A percentile compares a stretch with the other conserved stretches of the same genome.
Conservation (phyloP, 2,329 filamentous ascomycete genomes). For the Aureobasidium uvarum region DNA sequence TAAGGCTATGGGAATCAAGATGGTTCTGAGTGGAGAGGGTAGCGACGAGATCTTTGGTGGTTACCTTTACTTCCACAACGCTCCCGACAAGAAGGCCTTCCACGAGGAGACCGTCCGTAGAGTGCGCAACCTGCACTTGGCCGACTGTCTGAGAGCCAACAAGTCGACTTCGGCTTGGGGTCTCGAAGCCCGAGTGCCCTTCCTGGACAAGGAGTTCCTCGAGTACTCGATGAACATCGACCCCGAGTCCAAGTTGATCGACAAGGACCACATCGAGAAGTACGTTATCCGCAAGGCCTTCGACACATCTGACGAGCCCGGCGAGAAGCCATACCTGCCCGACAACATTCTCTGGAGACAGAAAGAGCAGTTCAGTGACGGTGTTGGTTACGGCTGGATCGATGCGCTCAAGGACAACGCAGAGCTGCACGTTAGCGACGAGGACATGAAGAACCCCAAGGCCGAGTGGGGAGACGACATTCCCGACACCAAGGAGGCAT, state of each 20-base stretch:
- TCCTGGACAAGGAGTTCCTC: constrained; percentile 96
- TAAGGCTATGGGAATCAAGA: constrained; percentile 99
- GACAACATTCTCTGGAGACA: constrained; percentile 96
- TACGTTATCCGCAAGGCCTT: constrained; percentile 98
- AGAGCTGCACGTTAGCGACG: constrained; percentile 83
- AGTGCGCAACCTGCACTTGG: constrained; percentile 92
- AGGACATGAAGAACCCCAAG: constrained; percentile 99
- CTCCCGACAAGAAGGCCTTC: constrained; percentile 87
- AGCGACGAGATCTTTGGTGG: constrained; percentile 98
- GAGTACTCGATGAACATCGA: constrained; percentile 92
- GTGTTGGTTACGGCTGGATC: constrained; percentile 99
- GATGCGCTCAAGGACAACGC: constrained; percentile 95
- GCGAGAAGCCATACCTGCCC: constrained; percentile 80
- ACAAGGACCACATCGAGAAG: constrained; percentile 85
- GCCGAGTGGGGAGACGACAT: constrained; percentile 91
- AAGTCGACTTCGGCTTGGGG: constrained; percentile 99
- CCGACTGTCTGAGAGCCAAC: constrained; percentile 97
- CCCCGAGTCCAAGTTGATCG: constrained; percentile 94
- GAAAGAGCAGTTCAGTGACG: constrained; percentile 99
- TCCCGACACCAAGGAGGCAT: constrained; percentile 95
- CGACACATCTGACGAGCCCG: constrained; percentile 84
- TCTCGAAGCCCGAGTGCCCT: constrained; percentile 94
- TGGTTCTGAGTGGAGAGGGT: constrained; percentile 96
- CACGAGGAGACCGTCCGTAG: constrained; percentile 92
- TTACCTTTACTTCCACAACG: constrained; percentile 97